Percentiles rank a stretch among this genome's conserved stretches.
Evolutionary conservation across 176 grass and related monocot species (phyloP).

Genomic region (Oryza coarctata): DNA sequence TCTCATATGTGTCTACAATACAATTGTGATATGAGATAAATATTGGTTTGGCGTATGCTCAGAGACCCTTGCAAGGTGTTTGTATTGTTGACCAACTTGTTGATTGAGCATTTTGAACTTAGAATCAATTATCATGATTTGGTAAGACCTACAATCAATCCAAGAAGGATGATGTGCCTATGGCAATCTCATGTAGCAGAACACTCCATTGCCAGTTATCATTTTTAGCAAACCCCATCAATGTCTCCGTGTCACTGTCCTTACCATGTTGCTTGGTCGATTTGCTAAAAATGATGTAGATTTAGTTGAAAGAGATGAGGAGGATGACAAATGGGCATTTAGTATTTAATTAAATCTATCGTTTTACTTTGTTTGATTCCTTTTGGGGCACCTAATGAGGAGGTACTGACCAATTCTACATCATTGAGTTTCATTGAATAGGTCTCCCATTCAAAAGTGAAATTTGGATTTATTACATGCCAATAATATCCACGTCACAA

Average conservation of each 20-base stretch:
- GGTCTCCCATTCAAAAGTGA: neutral
- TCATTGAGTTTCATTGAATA: neutral
- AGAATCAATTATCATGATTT: neutral
- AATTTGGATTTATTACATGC: neutral
- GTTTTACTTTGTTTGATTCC: neutral
- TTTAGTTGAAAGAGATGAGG: neutral
- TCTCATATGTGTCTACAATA: neutral
- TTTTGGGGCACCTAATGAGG: neutral
- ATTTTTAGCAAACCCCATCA: slow-evolving; percentile 8
- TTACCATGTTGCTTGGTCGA: neutral
- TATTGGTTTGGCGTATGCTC: slow-evolving; percentile 5
- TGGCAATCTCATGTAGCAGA: neutral
- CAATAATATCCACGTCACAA: neutral
- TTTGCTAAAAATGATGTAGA: neutral
- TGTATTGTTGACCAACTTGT: neutral
- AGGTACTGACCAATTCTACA: neutral
- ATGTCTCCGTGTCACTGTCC: neutral
- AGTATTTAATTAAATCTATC: neutral
- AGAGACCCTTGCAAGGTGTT: neutral
- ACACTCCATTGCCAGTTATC: neutral
- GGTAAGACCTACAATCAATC: neutral
- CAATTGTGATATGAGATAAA: neutral
- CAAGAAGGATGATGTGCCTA: neutral
- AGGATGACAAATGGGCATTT: neutral
- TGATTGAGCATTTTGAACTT: slow-evolving; percentile 2